phyloP scores from a whole-genome alignment of 441 rosid genomes.

The Manihot esculenta region DNA sequence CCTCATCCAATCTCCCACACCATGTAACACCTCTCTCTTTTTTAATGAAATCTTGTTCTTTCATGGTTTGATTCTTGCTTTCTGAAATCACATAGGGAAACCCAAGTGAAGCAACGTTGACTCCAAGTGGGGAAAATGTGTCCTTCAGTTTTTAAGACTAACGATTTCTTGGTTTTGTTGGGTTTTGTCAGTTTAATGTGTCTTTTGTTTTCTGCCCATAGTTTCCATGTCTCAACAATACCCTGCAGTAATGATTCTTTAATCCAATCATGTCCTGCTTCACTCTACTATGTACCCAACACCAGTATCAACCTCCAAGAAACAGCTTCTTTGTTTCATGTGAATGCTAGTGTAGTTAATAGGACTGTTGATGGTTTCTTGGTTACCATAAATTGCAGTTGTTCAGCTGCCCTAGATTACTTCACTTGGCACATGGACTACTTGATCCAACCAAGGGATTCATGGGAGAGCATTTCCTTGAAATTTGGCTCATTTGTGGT shows the following conservation, averaged over 20 bases:
- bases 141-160: background rate
- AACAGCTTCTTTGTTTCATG: slow-evolving; percentile 32
- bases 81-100: background rate
- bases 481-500: slow-evolving; percentile 7
- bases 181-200: slow-evolving; percentile 6
- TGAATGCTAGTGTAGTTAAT: slow-evolving; percentile 16
- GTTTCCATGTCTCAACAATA: slow-evolving; percentile 14
- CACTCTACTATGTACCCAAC: slow-evolving; percentile 27
- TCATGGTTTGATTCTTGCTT: background rate
- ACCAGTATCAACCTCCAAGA: slow-evolving; percentile 21
- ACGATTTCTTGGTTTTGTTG: background rate
- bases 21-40: background rate
- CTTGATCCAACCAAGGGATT: slow-evolving; percentile 5
- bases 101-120: slow-evolving; percentile 1
- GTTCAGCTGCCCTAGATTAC: background rate
- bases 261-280: slow-evolving; percentile 30
- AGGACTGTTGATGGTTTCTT: slow-evolving; percentile 14
- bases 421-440: slow-evolving; percentile 6
- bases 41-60: background rate
- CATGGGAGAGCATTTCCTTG: slow-evolving; percentile 5
- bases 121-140: background rate
- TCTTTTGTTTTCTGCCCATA: background rate
- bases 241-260: slow-evolving; percentile 25
- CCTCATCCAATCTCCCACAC: background rate
- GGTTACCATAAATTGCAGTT: slow-evolving; percentile 16